Evolutionary conservation across 768 basidiomycete species (phyloP).

Genomic region (Candolleomyces aberdarensis): DNA sequence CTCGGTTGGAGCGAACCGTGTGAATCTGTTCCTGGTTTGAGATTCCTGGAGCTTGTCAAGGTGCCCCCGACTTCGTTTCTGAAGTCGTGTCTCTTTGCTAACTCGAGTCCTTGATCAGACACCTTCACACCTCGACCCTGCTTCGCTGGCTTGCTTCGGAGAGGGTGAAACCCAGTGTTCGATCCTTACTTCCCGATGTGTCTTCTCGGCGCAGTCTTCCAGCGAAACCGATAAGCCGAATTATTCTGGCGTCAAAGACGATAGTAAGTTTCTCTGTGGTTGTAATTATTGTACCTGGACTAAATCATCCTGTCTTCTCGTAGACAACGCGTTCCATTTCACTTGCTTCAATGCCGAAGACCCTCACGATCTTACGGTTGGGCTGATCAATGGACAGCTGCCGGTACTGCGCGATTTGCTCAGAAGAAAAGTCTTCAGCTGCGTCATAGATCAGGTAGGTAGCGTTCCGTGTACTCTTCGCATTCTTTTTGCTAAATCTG

Average conservation of each 20-base stretch:
- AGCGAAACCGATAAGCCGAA: slow-evolving; percentile 84
- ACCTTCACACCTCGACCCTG: slow-evolving; percentile 73
- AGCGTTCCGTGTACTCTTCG: no score
- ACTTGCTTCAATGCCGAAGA: slow-evolving; percentile 89
- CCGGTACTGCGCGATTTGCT: slow-evolving; percentile 81
- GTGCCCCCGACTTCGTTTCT: slow-evolving; percentile 24
- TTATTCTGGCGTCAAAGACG: slow-evolving; percentile 70
- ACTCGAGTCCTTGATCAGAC: slow-evolving; percentile 20
- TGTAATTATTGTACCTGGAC: background rate
- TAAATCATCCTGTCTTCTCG: no score
- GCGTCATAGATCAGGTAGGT: no score
- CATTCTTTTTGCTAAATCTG: no score
- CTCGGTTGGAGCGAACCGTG: slow-evolving; percentile 86
- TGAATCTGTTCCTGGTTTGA: slow-evolving; percentile 84
- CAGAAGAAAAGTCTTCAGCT: slow-evolving; percentile 86
- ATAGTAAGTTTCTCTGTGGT: slow-evolving; percentile 52
- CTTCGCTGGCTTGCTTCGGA: slow-evolving; percentile 82
- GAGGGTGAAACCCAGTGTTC: slow-evolving; percentile 5
- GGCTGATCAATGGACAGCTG: slow-evolving; percentile 79
- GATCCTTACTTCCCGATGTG: slow-evolving; percentile 5
- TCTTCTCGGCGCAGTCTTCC: slow-evolving; percentile 67
- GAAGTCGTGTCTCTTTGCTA: background rate
- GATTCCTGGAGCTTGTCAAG: slow-evolving; percentile 79
- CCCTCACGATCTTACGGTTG: slow-evolving; percentile 75
- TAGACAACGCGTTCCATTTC: slow-evolving; percentile 84